A percentile compares a stretch with the other conserved stretches of the same genome.
Evolutionary conservation across 495 filamentous ascomycete genomes (phyloP).

Genomic region (Trichoderma gamsii): DNA sequence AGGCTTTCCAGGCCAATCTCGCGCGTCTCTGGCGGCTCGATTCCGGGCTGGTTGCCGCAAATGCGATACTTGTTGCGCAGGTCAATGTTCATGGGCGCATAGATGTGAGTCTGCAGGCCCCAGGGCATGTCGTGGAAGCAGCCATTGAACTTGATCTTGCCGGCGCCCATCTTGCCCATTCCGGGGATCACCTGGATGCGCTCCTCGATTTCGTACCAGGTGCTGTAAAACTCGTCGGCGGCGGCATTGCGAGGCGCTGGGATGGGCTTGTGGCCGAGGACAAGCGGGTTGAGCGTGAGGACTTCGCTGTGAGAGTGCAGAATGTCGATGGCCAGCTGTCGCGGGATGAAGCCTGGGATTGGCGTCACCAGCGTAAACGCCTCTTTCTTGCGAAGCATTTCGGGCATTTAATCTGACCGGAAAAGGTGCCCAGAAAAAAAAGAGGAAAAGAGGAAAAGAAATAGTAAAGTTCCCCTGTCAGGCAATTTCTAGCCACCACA

Average conservation of each 20-base stretch:
- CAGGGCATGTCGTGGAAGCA: slow-evolving; percentile 67
- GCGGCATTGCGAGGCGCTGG: slow-evolving; percentile 57
- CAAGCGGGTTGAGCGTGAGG: slow-evolving; percentile 71
- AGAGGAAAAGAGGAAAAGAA: neutral
- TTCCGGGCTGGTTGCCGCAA: slow-evolving; percentile 55
- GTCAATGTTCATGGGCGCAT: slow-evolving; percentile 54
- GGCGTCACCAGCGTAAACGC: slow-evolving; percentile 33
- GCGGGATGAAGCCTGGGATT: slow-evolving; percentile 32
- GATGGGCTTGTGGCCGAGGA: slow-evolving; percentile 57
- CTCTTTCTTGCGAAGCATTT: slow-evolving; percentile 45
- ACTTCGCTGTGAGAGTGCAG: slow-evolving; percentile 57
- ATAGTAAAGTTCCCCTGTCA: neutral
- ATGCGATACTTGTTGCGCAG: slow-evolving; percentile 47
- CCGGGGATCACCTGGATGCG: slow-evolving; percentile 60
- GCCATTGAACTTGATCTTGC: slow-evolving; percentile 65
- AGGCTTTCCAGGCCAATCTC: slow-evolving; percentile 51
- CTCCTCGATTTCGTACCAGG: slow-evolving; percentile 64
- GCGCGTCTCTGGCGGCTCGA: slow-evolving; percentile 49
- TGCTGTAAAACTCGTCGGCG: slow-evolving; percentile 63
- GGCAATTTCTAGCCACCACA: neutral
- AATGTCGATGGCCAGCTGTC: slow-evolving; percentile 34
- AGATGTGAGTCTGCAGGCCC: slow-evolving; percentile 69
- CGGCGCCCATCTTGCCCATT: slow-evolving; percentile 51
- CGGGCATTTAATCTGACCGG: slow-evolving; percentile 9
- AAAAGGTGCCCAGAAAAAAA: neutral